Percentiles rank a stretch among this genome's conserved stretches.
Conservation (phyloP, 345 rosid genomes). For the Citrus australasica region DNA sequence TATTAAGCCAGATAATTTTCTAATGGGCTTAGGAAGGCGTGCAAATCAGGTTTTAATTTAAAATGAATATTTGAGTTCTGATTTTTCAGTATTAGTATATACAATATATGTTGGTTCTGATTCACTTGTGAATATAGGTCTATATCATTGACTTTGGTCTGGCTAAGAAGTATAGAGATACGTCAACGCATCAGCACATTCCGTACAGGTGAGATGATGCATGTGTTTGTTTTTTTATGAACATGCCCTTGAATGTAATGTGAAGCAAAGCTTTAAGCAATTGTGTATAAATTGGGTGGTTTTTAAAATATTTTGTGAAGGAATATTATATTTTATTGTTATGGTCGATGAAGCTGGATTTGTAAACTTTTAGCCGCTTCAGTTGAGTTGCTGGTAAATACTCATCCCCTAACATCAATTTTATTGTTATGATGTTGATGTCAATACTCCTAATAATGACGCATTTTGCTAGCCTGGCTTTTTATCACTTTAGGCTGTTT, state of each 20-base stretch:
- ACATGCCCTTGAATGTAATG: not conserved
- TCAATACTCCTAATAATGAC: not conserved
- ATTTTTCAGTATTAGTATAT: not conserved
- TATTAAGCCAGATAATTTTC: slow-evolving; percentile 93
- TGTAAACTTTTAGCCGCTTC: not conserved
- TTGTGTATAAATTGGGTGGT: not conserved
- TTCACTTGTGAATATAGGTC: slow-evolving; percentile 42
- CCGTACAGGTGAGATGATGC: slow-evolving; percentile 63
- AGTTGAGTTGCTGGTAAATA: not conserved
- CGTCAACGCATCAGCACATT: slow-evolving; percentile 81
- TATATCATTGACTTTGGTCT: slow-evolving; percentile 87
- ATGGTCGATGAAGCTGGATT: not conserved
- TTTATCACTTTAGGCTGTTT: not conserved
- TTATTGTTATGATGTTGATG: not conserved
- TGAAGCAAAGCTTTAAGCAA: not conserved
- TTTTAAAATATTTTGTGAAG: not conserved
- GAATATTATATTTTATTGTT: not conserved
- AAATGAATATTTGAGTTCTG: not conserved
- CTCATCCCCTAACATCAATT: not conserved
- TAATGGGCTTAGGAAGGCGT: slow-evolving; percentile 94
- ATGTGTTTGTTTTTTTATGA: not conserved
- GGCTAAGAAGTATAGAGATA: slow-evolving; percentile 92
- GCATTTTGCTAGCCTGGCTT: not conserved
- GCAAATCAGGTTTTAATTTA: slow-evolving; percentile 72
- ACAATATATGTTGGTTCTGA: not conserved